Base-by-base conservation (phyloP, 345 rosid species). In the Hevea brasiliensis region DNA sequence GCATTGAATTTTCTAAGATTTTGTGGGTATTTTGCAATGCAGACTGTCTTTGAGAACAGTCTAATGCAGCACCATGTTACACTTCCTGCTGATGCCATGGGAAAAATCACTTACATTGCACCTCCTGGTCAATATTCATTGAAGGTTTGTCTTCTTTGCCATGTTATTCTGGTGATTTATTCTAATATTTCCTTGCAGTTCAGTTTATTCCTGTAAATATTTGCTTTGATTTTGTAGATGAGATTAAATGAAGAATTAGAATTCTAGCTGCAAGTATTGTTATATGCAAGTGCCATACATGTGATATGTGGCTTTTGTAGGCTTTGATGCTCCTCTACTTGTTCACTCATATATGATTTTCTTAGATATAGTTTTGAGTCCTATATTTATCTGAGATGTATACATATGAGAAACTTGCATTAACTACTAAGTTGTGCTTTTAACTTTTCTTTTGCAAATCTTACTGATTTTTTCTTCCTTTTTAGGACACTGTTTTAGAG, bases 81-180 rank as follows among this genome's bases (percentile, higher is more conserved):
- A 1, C 91, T 93, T 72, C 98, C 98, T 70, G 97, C 99, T 68
- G 97, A 91, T 85, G 85, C 95, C 51, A 93, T 96, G 99, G 99
- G 99, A 56, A 96, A 96, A 82, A 76, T 96, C 77, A 83, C 89
- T 70, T 96, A 93, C 75, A 71, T 93, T 88, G 98, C 99, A 58
- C 93, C 97, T 23, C 87, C 98, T 83, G 99, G 99, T 83, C 98
- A 96, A 87, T 96, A 96, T 83, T 91, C 99, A 13, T 79, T 96
- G 78, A 91, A 88, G 95, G 99, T 91, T 74, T 75, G 84, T 41
- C 65, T 58, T 72, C 64, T 68, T 70, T 69, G n/a, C 44, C 21
- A 12, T 71, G 54, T 45, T 44, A 37, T 58, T 50, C 29, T 45
- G 20, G 20, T 65, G 45, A 18, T 7, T 17, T 10, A 3, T 47